Evolutionary conservation across 495 filamentous ascomycete species (phyloP).

Genomic region (Penicillium crystallinum): DNA sequence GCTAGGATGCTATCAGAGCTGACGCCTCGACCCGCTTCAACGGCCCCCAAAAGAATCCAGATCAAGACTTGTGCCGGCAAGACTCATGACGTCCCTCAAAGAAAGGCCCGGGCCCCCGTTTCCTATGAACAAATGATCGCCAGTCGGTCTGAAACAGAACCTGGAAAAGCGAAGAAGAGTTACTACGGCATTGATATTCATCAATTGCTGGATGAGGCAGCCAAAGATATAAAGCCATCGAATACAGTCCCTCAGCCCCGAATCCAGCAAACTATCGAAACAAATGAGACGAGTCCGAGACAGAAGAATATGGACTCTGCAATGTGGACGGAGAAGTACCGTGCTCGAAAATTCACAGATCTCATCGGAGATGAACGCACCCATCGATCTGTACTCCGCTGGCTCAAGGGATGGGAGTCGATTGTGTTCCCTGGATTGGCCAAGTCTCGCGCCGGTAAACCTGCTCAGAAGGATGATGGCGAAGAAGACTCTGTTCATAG

Average conservation of each 20-base stretch:
- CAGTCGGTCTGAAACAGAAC: slow-evolving; percentile 58
- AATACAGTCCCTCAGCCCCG: slow-evolving; percentile 7
- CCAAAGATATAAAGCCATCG: slow-evolving; percentile 41
- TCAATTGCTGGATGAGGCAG: slow-evolving; percentile 62
- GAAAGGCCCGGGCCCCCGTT: slow-evolving; percentile 39
- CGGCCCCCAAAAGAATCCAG: slow-evolving; percentile 28
- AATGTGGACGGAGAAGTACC: slow-evolving; percentile 88
- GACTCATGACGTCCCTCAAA: slow-evolving; percentile 49
- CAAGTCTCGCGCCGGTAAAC: slow-evolving; percentile 47
- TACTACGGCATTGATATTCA: slow-evolving; percentile 94
- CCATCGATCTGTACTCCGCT: slow-evolving; percentile 83
- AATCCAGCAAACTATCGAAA: slow-evolving; percentile 36
- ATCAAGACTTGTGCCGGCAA: slow-evolving; percentile 65
- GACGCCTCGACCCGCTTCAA: slow-evolving; percentile 11
- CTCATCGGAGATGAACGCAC: slow-evolving; percentile 92
- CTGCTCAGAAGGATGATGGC: slow-evolving; percentile 32
- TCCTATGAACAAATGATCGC: slow-evolving; percentile 68
- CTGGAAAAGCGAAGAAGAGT: slow-evolving; percentile 69
- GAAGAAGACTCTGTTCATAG: slow-evolving; percentile 63
- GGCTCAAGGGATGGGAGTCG: slow-evolving; percentile 91
- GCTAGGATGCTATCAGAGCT: slow-evolving; percentile 6
- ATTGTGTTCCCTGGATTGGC: slow-evolving; percentile 78
- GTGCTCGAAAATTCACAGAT: slow-evolving; percentile 86
- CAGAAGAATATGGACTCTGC: slow-evolving; percentile 37
- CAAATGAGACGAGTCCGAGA: slow-evolving; percentile 29